Base-by-base conservation (phyloP, 2,329 filamentous ascomycete genomes). In the Phoma sp. region DNA sequence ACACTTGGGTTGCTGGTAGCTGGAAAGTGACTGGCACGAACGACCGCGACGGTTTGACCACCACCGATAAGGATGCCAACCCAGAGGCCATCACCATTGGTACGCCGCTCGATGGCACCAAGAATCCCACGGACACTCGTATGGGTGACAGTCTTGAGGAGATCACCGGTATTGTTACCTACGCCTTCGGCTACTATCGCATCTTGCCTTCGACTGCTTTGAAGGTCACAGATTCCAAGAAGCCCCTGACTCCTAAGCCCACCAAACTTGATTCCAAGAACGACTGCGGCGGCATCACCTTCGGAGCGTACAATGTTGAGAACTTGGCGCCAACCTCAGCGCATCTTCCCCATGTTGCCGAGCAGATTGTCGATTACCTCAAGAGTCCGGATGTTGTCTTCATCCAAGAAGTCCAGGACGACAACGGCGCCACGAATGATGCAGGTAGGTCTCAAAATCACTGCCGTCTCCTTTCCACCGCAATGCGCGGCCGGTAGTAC, bases 361-460 rank as follows among this genome's bases (percentile, higher is more conserved):
- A 78, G 7, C 86, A 90, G 64, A 88, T 91, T 58, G 85, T 86
- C 47, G 75, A 83, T 59, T 86, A 85, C 72, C 75, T 90, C 58
- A 80, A 79, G 54, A 82, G 81, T 0, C 88, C 88, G 0, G 85
- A 88, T 66, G 69, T 90, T 4, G 66, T 91, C 52, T 89, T 89
- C 67, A 65, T 91, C 3, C 88, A 90, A 69, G 88, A 90, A 72
- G 77, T 90, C 40, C 88, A 90, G 72, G 88, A 90, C 67, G 79
- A 87, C 76, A 82, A 79, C 36, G 88, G 88, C 11, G 71, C 80
- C 2, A 83, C 80, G 10, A 80, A 89, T 69, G 81, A 89, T 60
- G 86, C 82, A 56, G 78, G 68, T 71, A 57, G 59, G 81, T 37
- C 27, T 42, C 18, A n/a, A 56, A 49, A 45, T 9, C 36, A 43